Evolutionary conservation across 257 asterid species (phyloP), one percentile per base, ranked within the genome.

Genomic region (Petunia secreta): DNA sequence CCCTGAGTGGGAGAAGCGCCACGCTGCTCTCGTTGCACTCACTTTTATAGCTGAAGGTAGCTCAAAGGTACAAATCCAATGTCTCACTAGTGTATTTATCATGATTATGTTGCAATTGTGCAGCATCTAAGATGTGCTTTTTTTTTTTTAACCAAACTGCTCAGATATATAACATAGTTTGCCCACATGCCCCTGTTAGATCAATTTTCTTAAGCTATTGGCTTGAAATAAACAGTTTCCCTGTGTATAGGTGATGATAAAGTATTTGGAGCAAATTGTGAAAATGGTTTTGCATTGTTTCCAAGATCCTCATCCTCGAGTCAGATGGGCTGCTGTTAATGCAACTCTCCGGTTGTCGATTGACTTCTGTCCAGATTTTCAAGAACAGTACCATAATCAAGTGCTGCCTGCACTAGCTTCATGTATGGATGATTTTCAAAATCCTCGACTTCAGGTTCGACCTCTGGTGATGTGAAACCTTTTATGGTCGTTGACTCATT

Each of bases 321-420:
- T 25, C 25, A 25, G 25, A 25, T 25, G 25, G 98, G 97, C 98
- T 13, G 98, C 98, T 59, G 93, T 94, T 63, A 94, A 94, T 88
- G 98, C 98, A 50, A 88, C 93, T 80, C 98, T 98, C 77, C 98
- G 93, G 86, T 85, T 94, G 14, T 94, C 98, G 55, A 94, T 98
- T 68, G 98, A 94, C 82, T 89, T 94, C 87, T 98, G 98, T 57
- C 98, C 98, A 43, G 98, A 94, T 80, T 85, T 94, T 89, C 98
- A 94, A 91, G 89, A 86, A 73, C 93, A 93, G 85, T 91, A 89
- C 84, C 98, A 94, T 84, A 94, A 89, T 46, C 88, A 75, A 9
- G 96, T 91, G 82, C 80, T 94, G 87, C 98, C 97, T 1, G 92
- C 98, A 40, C 88, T 94, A 57, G 96, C 93, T 69, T 82, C 88